phyloP scores from a whole-genome alignment of 768 basidiomycete species.

The Boletus speciosus region DNA sequence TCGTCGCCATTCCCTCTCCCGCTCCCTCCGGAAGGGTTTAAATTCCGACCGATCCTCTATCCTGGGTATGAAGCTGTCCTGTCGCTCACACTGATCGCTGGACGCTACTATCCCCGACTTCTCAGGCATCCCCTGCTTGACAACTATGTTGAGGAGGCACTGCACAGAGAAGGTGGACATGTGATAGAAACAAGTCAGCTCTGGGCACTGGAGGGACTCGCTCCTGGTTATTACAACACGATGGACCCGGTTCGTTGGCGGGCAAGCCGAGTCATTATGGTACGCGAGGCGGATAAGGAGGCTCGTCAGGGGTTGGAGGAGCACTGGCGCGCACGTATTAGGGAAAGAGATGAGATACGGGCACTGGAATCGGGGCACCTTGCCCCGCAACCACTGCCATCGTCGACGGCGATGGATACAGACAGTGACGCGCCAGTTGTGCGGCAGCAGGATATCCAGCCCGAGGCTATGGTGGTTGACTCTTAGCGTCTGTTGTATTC shows the following conservation, averaged over 20 bases:
- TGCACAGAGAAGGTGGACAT: conserved; percentile 35
- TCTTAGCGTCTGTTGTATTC: background rate
- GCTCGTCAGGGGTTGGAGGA: conserved; percentile 43
- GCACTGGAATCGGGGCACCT: conserved; percentile 16
- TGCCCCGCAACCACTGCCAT: conserved; percentile 6
- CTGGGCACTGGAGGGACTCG: conserved; percentile 70
- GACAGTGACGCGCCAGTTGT: background rate
- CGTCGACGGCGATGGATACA: conserved; percentile 2
- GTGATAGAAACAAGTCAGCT: conserved; percentile 48
- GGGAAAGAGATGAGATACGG: conserved; percentile 26
- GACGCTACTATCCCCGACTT: conserved; percentile 77
- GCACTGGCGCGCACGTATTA: conserved; percentile 34
- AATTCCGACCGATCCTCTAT: conserved; percentile 63
- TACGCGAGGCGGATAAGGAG: conserved; percentile 56
- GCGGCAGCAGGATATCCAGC: conserved; percentile 1
- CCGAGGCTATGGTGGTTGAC: conserved; percentile 21
- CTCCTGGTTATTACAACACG: conserved; percentile 62
- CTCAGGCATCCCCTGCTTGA: conserved; percentile 61
- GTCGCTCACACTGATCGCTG: conserved; percentile 68
- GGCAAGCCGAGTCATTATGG: conserved; percentile 48
- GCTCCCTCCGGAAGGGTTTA: conserved; percentile 60
- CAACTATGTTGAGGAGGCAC: conserved; percentile 37
- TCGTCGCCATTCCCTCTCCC: conserved; percentile 48
- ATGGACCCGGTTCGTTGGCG: conserved; percentile 67
- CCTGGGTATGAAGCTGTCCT: conserved; percentile 62